A percentile compares a stretch with the other conserved stretches of the same genome.
These are phyloP conservation scores for Stemphylium vesicarium DNA, from an alignment of 2,329 filamentous ascomycete genomes.

Conservation along the genomic window DNA sequence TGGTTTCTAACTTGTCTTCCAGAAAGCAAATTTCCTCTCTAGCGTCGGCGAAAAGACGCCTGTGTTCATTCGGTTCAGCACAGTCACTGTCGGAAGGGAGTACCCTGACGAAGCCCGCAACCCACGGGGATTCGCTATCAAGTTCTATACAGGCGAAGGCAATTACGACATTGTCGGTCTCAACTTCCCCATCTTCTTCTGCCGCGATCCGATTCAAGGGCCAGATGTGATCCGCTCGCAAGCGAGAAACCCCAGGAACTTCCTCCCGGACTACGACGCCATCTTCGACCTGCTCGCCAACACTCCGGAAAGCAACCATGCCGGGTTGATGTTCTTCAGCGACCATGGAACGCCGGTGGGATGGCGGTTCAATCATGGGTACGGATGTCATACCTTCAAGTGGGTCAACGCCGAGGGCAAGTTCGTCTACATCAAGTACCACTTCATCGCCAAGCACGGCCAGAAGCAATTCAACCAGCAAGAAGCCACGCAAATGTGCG, in stretches of 20 bases:
- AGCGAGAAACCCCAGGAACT: slow-evolving; percentile 55
- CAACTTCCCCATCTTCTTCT: slow-evolving; percentile 60
- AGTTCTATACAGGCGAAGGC: slow-evolving; percentile 58
- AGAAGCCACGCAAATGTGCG: slow-evolving; percentile 54
- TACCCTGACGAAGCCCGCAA: slow-evolving; percentile 56
- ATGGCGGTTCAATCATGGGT: slow-evolving; percentile 51
- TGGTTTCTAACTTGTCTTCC: neutral
- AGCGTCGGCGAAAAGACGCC: slow-evolving; percentile 52
- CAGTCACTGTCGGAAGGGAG: slow-evolving; percentile 53
- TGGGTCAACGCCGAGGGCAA: slow-evolving; percentile 56
- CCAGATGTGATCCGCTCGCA: slow-evolving; percentile 58
- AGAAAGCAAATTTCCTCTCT: slow-evolving; percentile 52
- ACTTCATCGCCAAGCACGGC: slow-evolving; percentile 56
- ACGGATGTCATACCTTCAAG: slow-evolving; percentile 57
- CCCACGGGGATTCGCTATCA: slow-evolving; percentile 58
- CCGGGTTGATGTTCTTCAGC: slow-evolving; percentile 58
- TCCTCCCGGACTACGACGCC: slow-evolving; percentile 57
- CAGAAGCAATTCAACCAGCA: slow-evolving; percentile 56
- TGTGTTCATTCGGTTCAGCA: slow-evolving; percentile 55
- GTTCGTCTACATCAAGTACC: slow-evolving; percentile 61
- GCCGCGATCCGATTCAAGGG: slow-evolving; percentile 56
- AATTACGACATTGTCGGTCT: slow-evolving; percentile 59
- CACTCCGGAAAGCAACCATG: slow-evolving; percentile 57
- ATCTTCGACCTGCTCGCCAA: slow-evolving; percentile 58
- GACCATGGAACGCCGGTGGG: slow-evolving; percentile 58